A percentile compares a stretch with the other conserved stretches of the same genome.
Evolutionary conservation across 2,329 filamentous ascomycete genomes (phyloP).

Genomic region (Botrytis porri): DNA sequence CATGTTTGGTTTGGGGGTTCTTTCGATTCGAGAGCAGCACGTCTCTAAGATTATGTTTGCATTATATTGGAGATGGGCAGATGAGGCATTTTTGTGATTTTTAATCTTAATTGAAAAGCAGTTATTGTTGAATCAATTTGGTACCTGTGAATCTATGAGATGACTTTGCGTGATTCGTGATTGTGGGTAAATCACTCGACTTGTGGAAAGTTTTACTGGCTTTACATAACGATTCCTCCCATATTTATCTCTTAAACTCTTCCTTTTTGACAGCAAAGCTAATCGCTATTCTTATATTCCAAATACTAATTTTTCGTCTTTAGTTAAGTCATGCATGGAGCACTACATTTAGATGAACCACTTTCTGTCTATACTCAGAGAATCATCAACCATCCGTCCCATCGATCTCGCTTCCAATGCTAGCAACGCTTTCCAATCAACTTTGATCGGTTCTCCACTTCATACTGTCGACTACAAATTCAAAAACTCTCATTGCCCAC

Average conservation of each 20-base stretch:
- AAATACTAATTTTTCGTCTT: no score
- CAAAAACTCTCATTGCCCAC: background rate
- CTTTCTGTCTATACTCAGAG: accelerated
- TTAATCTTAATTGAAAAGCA: constrained; percentile 13
- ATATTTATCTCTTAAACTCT: no score
- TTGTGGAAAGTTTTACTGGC: background rate
- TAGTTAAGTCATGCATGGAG: background rate
- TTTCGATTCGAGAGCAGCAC: constrained; percentile 2
- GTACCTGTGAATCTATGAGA: background rate
- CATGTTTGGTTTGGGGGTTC: background rate
- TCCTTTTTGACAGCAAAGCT: accelerated
- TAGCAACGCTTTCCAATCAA: background rate
- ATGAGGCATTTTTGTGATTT: constrained; percentile 15
- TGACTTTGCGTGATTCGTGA: background rate
- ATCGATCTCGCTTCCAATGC: background rate
- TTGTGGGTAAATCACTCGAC: background rate
- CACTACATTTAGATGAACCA: background rate
- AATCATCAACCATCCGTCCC: background rate
- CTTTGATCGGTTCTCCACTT: background rate
- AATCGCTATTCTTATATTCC: background rate
- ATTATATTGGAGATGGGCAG: constrained; percentile 3
- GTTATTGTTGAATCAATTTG: background rate
- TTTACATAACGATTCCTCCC: background rate
- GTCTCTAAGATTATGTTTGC: background rate
- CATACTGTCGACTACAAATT: background rate